Evolutionary conservation across 257 asterid genomes (phyloP).

Genomic region (Echites panduratus): DNA sequence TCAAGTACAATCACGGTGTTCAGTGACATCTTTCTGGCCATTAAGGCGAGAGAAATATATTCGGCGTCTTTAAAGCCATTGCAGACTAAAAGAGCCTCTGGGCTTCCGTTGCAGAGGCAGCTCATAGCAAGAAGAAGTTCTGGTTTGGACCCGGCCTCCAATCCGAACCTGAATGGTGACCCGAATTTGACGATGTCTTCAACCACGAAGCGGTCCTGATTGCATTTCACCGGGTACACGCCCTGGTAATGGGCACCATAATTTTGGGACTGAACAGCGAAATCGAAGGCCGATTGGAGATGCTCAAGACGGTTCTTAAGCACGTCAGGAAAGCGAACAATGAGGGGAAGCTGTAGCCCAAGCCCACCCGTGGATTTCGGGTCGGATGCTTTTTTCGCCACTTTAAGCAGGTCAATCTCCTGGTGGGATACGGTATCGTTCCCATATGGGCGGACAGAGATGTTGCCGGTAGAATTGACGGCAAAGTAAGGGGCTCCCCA

Average conservation of each 20-base stretch:
- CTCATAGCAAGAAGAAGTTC: conserved; percentile 96
- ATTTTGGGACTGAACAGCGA: conserved; percentile 57
- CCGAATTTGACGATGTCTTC: conserved; percentile 94
- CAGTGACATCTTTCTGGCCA: conserved; percentile 66
- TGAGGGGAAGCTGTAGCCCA: conserved; percentile 74
- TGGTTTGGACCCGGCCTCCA: conserved; percentile 95
- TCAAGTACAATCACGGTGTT: conserved; percentile 87
- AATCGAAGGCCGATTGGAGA: conserved; percentile 59
- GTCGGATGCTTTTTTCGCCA: conserved; percentile 77
- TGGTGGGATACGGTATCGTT: conserved; percentile 59
- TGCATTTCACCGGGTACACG: conserved; percentile 93
- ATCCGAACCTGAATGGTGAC: conserved; percentile 68
- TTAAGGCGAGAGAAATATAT: conserved; percentile 72
- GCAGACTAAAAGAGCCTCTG: conserved; percentile 72
- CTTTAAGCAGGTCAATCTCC: conserved; percentile 87
- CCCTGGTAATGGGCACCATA: conserved; percentile 86
- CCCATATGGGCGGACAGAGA: conserved; percentile 66
- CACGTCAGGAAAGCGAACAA: conserved; percentile 82
- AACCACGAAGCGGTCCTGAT: conserved; percentile 77
- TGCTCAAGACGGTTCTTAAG: conserved; percentile 68
- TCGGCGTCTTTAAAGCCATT: conserved; percentile 94
- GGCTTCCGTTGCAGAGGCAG: conserved; percentile 70
- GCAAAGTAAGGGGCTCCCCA: conserved; percentile 96
- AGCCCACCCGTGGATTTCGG: conserved; percentile 64
- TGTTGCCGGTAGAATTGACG: conserved; percentile 71